Evolutionary conservation across 192 early-diverging fungal species (phyloP).

Genomic region (Coemansia sp.): DNA sequence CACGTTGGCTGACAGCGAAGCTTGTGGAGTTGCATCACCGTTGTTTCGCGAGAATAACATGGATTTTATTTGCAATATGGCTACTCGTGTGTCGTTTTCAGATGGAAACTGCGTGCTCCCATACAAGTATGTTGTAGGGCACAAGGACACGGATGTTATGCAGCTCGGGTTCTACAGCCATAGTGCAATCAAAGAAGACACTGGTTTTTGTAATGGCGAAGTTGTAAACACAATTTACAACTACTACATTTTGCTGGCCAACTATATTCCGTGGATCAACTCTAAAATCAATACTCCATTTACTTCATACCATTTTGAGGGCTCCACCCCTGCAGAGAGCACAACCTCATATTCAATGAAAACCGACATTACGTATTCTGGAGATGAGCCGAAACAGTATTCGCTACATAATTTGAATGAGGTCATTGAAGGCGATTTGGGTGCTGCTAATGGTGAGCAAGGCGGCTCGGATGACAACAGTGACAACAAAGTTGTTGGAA

Average conservation of each 20-base stretch:
- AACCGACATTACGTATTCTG: background rate
- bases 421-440: background rate
- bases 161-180: slow-evolving; percentile 24
- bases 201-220: slow-evolving; percentile 5
- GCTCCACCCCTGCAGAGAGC: background rate
- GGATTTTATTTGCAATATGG: slow-evolving; percentile 24
- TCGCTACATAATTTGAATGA: background rate
- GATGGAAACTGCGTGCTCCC: slow-evolving; percentile 19
- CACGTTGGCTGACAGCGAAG: background rate
- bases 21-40: background rate
- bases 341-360: background rate
- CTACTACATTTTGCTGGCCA: slow-evolving; percentile 34
- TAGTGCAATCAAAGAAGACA: slow-evolving; percentile 13
- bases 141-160: background rate
- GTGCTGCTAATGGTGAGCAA: background rate
- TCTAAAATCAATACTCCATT: background rate
- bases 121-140: slow-evolving; percentile 16
- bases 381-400: slow-evolving; percentile 3
- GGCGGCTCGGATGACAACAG: background rate
- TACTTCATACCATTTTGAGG: background rate
- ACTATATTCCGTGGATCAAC: slow-evolving; percentile 27
- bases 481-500: too few species aligned
- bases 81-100: slow-evolving; percentile 1
- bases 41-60: slow-evolving; percentile 8
- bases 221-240: slow-evolving; percentile 9